These are phyloP conservation scores for Thraustochytrium sp. DNA, from an alignment of 352 stramenopile species.

Conservation along the genomic window DNA sequence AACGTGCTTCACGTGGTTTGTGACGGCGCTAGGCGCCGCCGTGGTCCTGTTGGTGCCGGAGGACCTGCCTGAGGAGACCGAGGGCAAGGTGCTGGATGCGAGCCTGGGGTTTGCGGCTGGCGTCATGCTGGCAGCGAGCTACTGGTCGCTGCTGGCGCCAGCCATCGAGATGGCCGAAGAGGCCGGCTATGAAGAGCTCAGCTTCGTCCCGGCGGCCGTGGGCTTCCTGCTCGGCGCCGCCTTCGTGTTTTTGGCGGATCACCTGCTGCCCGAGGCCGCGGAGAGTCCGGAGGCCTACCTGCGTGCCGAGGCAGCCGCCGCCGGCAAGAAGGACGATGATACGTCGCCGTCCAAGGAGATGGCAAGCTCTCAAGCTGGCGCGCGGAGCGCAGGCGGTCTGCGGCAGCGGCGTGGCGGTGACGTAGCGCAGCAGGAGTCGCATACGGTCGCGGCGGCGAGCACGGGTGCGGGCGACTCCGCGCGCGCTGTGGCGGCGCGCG, in stretches of 20 bases:
- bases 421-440: too few species aligned
- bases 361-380: neutral
- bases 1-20: conserved; percentile 47
- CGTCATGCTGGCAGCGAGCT: conserved; percentile 79
- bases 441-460: too few species aligned
- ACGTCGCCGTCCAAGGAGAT: neutral
- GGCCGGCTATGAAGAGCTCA: conserved; percentile 67
- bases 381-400: neutral
- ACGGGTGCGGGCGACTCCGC: neutral
- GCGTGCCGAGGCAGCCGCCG: neutral
- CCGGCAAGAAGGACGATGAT: neutral
- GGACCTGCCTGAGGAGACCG: conserved; percentile 15
- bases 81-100: conserved; percentile 43
- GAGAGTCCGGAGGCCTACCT: neutral
- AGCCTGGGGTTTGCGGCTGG: conserved; percentile 70
- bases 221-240: conserved; percentile 69
- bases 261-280: conserved; percentile 34
- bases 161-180: conserved; percentile 75
- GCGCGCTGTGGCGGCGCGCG: neutral
- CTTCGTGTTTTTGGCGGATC: conserved; percentile 68
- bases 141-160: conserved; percentile 75
- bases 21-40: conserved; percentile 47
- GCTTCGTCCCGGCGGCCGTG: conserved; percentile 70
- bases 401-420: too few species aligned
- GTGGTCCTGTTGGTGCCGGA: conserved; percentile 48